Evolutionary conservation across 1,284 basidiomycete genomes (phyloP).

Genomic region (Trichosporon inkin): DNA sequence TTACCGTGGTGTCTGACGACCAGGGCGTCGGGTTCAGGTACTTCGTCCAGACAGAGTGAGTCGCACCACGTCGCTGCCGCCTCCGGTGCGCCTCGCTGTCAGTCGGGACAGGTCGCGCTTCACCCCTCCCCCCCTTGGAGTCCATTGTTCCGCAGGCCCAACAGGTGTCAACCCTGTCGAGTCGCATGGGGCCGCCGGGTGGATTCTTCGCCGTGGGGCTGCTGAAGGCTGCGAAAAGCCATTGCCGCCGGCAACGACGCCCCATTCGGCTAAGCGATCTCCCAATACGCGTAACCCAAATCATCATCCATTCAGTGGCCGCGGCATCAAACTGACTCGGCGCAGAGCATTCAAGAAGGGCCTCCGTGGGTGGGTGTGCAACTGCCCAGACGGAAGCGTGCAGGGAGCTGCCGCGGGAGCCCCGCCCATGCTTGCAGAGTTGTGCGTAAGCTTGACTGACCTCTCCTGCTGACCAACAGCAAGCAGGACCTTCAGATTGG

Average conservation of each 20-base stretch:
- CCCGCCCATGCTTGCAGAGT: slow-evolving; percentile 34
- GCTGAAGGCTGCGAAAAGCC: not conserved
- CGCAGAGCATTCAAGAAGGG: slow-evolving; percentile 37
- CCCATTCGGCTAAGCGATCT: not conserved
- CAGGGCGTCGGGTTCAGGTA: slow-evolving; percentile 43
- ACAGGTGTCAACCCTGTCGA: not conserved
- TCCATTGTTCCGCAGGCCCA: not conserved
- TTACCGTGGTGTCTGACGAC: not conserved
- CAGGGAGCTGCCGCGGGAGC: slow-evolving; percentile 44
- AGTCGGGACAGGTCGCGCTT: not conserved
- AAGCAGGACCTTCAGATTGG: slow-evolving; percentile 34
- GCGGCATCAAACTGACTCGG: slow-evolving; percentile 6
- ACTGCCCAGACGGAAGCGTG: slow-evolving; percentile 43
- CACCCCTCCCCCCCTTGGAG: not conserved
- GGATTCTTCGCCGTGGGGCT: not conserved
- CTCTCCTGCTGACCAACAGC: slow-evolving; percentile 20
- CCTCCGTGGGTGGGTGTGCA: slow-evolving; percentile 43
- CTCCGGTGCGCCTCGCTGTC: not conserved
- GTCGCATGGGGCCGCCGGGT: slow-evolving; percentile 1
- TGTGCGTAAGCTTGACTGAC: slow-evolving; percentile 28
- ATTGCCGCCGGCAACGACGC: slow-evolving; percentile 5
- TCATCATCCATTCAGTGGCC: not conserved
- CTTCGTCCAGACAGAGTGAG: slow-evolving; percentile 41
- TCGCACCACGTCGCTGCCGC: not conserved
- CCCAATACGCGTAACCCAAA: not conserved